Percentiles rank a stretch among this genome's conserved stretches.
phyloP scores from a whole-genome alignment of 2,329 filamentous ascomycete genomes.

The Elsinoe arachidis region DNA sequence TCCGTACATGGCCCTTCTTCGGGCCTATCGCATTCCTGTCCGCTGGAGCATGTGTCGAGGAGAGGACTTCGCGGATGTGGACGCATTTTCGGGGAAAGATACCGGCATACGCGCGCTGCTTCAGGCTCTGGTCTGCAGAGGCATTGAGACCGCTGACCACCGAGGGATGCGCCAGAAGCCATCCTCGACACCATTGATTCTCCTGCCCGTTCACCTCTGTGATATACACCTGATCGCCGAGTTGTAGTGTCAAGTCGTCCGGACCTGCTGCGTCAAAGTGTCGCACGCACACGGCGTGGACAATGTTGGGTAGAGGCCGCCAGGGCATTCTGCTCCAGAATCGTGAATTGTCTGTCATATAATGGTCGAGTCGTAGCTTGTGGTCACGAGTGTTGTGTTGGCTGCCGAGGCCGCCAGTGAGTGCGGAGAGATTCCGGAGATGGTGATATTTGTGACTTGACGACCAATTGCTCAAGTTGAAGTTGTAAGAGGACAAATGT shows the following conservation, averaged over 20 bases:
- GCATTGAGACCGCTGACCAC: slow-evolving; percentile 85
- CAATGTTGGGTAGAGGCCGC: slow-evolving; percentile 92
- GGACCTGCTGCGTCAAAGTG: slow-evolving; percentile 81
- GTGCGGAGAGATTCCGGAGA: slow-evolving; percentile 5
- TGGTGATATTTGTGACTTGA: not conserved
- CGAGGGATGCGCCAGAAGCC: slow-evolving; percentile 88
- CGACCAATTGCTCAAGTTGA: not conserved
- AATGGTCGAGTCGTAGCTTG: not conserved
- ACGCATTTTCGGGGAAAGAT: slow-evolving; percentile 95
- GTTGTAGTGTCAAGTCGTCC: slow-evolving; percentile 89
- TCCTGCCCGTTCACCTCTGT: slow-evolving; percentile 85
- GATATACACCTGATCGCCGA: slow-evolving; percentile 97
- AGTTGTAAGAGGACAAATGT: not conserved
- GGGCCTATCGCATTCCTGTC: slow-evolving; percentile 14
- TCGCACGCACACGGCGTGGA: slow-evolving; percentile 93
- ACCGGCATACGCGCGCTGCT: slow-evolving; percentile 95
- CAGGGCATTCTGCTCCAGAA: slow-evolving; percentile 62
- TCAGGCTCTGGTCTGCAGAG: slow-evolving; percentile 82
- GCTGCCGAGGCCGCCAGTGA: not conserved
- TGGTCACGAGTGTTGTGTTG: not conserved
- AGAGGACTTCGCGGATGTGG: slow-evolving; percentile 85
- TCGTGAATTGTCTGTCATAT: slow-evolving; percentile 10
- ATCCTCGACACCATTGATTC: slow-evolving; percentile 88
- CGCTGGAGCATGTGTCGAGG: slow-evolving; percentile 41
- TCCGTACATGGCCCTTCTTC: not conserved